Percentiles rank a stretch among this genome's conserved stretches.
Evolutionary conservation across 257 asterid species (phyloP).

Genomic region (Misopates orontium): DNA sequence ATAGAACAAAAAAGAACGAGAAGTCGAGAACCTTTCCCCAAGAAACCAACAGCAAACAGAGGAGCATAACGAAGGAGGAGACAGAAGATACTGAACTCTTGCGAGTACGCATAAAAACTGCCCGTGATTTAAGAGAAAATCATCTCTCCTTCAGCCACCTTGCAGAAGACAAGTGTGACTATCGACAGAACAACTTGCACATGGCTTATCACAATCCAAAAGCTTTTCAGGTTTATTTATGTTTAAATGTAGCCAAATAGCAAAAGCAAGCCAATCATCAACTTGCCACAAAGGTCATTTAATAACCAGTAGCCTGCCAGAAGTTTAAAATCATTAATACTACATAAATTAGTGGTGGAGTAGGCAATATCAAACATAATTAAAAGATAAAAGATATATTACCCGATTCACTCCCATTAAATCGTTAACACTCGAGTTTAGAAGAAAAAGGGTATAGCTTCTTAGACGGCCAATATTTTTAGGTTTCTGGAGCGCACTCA

Average conservation of each 20-base stretch:
- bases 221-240: conserved; percentile 47
- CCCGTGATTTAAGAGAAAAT: conserved; percentile 29
- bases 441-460: conserved; percentile 42
- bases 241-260: conserved; percentile 49
- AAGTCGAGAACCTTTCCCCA: conserved; percentile 30
- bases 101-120: conserved; percentile 34
- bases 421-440: conserved; percentile 37
- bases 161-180: conserved; percentile 37
- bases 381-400: conserved; percentile 36
- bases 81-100: conserved; percentile 36
- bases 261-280: conserved; percentile 62
- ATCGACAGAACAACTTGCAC: conserved; percentile 33
- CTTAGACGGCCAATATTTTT: conserved; percentile 38
- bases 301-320: conserved; percentile 72
- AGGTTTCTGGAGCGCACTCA: conserved; percentile 38
- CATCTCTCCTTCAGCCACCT: conserved; percentile 41
- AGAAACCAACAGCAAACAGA: conserved; percentile 29
- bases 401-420: conserved; percentile 49
- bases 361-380: conserved; percentile 26
- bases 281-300: conserved; percentile 55
- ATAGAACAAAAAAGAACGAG: conserved; percentile 26
- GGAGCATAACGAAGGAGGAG: conserved; percentile 35
- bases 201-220: conserved; percentile 41
- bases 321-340: conserved; percentile 57
- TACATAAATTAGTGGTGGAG: conserved; percentile 17